phyloP scores from a whole-genome alignment of 2,329 filamentous ascomycete species.

The Cadophora gregata region DNA sequence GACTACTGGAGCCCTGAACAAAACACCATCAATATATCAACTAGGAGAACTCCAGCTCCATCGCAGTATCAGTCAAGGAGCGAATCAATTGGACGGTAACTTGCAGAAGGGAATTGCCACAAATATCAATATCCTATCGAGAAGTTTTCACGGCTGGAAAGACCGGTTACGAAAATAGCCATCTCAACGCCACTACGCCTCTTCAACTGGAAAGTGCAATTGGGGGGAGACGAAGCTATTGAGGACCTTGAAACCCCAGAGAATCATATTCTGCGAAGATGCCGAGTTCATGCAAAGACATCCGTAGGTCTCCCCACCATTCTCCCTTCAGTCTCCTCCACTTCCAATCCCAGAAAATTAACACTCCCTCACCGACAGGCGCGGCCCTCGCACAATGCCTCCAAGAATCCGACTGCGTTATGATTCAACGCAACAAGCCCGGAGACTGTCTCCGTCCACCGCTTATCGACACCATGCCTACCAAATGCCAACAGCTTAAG shows the following conservation, averaged over 20 bases:
- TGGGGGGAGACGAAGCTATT: slow-evolving; percentile 1
- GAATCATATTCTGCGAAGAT: slow-evolving; percentile 52
- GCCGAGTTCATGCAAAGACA: slow-evolving; percentile 96
- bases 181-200: too few relatives aligned
- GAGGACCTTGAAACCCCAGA: neutral
- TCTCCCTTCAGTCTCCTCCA: slow-evolving; percentile 2
- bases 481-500: slow-evolving; percentile 89
- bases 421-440: slow-evolving; percentile 86
- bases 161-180: too few relatives aligned
- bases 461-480: slow-evolving; percentile 80
- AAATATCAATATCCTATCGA: too few relatives aligned
- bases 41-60: too few relatives aligned
- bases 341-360: slow-evolving; percentile 13
- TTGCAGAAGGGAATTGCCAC: too few relatives aligned
- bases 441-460: slow-evolving; percentile 87
- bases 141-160: too few relatives aligned
- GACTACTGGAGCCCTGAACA: too few relatives aligned
- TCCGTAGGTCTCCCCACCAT: slow-evolving; percentile 67
- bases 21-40: neutral
- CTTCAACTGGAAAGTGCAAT: slow-evolving; percentile 16
- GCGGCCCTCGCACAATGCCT: slow-evolving; percentile 93
- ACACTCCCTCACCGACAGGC: slow-evolving; percentile 59
- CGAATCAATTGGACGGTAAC: too few relatives aligned
- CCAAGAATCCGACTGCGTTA: slow-evolving; percentile 94
- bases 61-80: too few relatives aligned